Base-by-base conservation (phyloP, 2,329 filamentous ascomycete species). In the Pseudogymnoascus sp. region DNA sequence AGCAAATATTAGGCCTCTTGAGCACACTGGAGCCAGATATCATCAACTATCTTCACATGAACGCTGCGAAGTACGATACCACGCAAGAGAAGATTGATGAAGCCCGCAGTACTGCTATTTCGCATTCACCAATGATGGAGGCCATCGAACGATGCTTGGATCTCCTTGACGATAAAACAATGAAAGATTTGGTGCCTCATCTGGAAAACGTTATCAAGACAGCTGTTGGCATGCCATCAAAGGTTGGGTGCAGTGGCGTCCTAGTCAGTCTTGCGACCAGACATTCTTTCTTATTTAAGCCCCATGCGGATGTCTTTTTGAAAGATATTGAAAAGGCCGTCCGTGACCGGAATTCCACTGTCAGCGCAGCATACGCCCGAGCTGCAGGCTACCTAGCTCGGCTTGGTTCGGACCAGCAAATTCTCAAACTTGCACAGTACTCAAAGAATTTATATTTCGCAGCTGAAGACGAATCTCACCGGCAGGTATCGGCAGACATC, bases 51-150 rank as follows among this genome's bases (percentile, higher is more conserved):
- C 82, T 96, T 61, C 95, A 97, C 75, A 85, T 97, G 66, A 91
- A 96, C 69, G 91, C 91, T 0, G 88, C 85, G 50, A 88, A 89
- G 66, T 90, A 92, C 67, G 92, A 96, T 60, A 82, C 96, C 28
- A 96, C 89, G 0, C 88, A 91, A 56, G 91, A 96, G 68, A 87
- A 93, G 70, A 91, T 99, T 62, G 95, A 99, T 75, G 93, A 91
- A 72, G 83, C 92, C 75, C 84, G 95, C 62, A 86, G 95, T 12
- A 87, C 85, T 40, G 89, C 87, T 73, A 91, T 97, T 31, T 89
- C 91, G 28, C 86, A 85, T 61, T 96, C 91, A 14, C 93, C 95
- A 0, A 87, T 99, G 67, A 96, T 93, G 71, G 93, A 97, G 74
- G 92, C 92, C 1, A 91, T 98, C 63, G 91, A 96, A 69, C 85